Evolutionary conservation across 1,284 basidiomycete genomes (phyloP), one percentile per base, ranked within the genome.

Genomic region (Stereum hirsutum): DNA sequence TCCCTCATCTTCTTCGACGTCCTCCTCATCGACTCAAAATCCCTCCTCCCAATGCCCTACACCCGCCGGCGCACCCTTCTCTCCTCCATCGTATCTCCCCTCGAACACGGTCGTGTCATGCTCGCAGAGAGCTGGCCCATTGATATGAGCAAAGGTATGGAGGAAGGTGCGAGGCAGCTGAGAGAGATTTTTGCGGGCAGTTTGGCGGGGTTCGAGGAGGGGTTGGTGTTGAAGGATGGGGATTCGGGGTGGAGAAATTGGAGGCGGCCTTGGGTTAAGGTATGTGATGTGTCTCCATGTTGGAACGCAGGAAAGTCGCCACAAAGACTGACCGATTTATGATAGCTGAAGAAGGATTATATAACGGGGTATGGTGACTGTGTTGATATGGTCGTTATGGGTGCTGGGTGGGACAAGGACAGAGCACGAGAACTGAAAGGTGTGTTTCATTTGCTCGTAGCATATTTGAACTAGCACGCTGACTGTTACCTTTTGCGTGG

Each of bases 1-100:
- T 85, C 78, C 12, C 68, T 93, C 5, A 80, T 88, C 3, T 93
- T 90, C 66, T 94, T 93, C 54, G 91, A 93, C 52, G 55, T 92
- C 10, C 67, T 95, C 3, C 59, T 74, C 15, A 60, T 89, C 1
- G 75, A 91, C 50, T 74, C 64, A 11, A 48, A 61, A 23, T 80
- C 72, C 5, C 63, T 89, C 8, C 54, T 90, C 6, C 60, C 66
- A 2, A 56, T 57, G 2, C 58, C 78, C 0, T 92, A 92, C 53
- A 58, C 59, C 0, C 48, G 64, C 8, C 77, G 91, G 5, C 73
- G 88, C 19, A 53, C 57, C 7, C 54, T 74, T 1, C 70, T 94
- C 4, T 81, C 90, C 54, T 56, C 61, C 1, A n/a, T n/a, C n/a
- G 48, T 78, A 5, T 64, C 91, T 17, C 52, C 54, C 1, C 54